Evolutionary conservation across 441 rosid genomes (phyloP).

Genomic region (Macaranga tanarius): DNA sequence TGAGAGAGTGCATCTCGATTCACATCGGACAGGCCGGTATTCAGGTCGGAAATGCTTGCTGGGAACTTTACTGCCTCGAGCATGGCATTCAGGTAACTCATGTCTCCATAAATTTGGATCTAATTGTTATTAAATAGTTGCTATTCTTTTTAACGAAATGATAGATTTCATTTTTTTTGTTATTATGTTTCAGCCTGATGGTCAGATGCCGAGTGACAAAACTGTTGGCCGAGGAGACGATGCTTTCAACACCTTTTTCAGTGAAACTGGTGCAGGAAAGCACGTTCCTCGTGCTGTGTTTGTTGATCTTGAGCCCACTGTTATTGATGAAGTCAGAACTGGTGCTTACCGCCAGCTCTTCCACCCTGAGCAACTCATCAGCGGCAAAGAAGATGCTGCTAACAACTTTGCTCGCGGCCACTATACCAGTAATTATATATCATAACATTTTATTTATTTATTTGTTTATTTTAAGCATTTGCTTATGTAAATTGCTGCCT

Average conservation of each 20-base stretch:
- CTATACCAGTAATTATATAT: conserved; percentile 31
- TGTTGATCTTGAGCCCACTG: conserved; percentile 49
- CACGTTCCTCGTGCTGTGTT: conserved; percentile 57
- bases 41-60: conserved; percentile 43
- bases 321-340: conserved; percentile 45
- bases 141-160: too few species aligned
- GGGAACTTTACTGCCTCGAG: conserved; percentile 63
- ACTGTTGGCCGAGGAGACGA: conserved; percentile 62
- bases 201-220: conserved; percentile 46
- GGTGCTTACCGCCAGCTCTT: conserved; percentile 39
- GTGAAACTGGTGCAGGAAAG: conserved; percentile 77
- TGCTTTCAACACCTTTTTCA: conserved; percentile 75
- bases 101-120: too few species aligned
- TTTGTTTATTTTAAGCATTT: conserved; percentile 3
- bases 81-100: conserved; percentile 59
- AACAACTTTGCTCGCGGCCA: conserved; percentile 49
- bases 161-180: too few species aligned
- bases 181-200: conserved; percentile 28
- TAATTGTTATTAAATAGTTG: too few species aligned
- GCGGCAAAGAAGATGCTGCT: conserved; percentile 43
- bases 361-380: conserved; percentile 44
- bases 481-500: neutral
- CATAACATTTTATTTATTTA: neutral
- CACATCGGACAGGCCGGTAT: conserved; percentile 46
- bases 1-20: conserved; percentile 42